Evolutionary conservation across 169 alveolate species (phyloP), one percentile per base, ranked within the genome.

Genomic region (Plasmodium blacklocki): DNA sequence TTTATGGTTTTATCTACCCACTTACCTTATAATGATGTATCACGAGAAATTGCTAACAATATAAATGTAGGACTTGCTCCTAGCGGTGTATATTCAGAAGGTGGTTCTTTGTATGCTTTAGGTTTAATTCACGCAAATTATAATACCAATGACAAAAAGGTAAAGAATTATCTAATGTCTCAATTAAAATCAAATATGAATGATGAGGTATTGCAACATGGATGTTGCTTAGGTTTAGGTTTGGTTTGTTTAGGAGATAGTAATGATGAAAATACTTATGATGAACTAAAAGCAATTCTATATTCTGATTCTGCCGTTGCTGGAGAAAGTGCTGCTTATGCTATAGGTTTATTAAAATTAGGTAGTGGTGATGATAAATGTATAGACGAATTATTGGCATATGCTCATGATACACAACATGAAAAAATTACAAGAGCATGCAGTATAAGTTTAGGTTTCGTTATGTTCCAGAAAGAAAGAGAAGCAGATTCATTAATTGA

Each of bases 241-340:
- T 94, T 98, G 59, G 95, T 96, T 0, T 97, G 98, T 64, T 93
- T 98, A 95, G 99, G 98, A 8, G 93, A 96, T 45, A 78, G 92
- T 72, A 97, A 96, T 88, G 96, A 93, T 39, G 73, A 88, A 3
- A 67, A 89, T 39, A 62, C 97, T 19, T 97, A 95, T 89, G 99
- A 97, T 88, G 98, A 94, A 21, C 83, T 98, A 59, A 97, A 96
- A 91, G 94, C 94, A 58, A 96, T 97, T 12, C 83, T 98, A 52
- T 97, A 93, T 90, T 94, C 95, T 43, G 99, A 98, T 90, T 94
- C 96, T 83, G 99, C 99, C 3, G 97, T 98, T 32, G 95, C 98
- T 26, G 99, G 99, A 0, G 99, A 98, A 94, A 99, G 99, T 26
- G 99, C 99, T 1, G 99, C 99, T 2, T 95, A 96, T 89, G 99